These are phyloP conservation scores for Beta macrorhiza DNA, from an alignment of 179 eudicot species.

Conservation along the genomic window DNA sequence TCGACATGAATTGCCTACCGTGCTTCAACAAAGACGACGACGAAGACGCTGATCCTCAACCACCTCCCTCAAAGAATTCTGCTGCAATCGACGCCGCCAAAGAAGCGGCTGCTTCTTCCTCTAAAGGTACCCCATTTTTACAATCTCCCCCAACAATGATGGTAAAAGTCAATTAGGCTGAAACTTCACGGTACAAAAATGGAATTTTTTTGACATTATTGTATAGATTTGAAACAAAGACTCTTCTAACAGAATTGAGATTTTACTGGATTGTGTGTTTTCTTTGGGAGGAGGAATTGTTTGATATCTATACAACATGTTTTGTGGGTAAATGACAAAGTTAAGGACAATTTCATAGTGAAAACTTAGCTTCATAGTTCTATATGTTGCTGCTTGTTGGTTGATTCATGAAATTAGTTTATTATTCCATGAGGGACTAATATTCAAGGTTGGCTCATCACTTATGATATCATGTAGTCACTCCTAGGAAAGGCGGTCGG, in stretches of 20 bases:
- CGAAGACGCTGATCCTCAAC: conserved; percentile 32
- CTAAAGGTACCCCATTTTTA: conserved; percentile 21
- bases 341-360: neutral
- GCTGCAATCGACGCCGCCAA: conserved; percentile 11
- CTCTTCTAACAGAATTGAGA: no score
- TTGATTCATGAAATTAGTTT: no score
- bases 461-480: no score
- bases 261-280: no score
- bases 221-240: no score
- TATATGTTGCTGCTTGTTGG: no score
- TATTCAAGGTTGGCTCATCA: neutral
- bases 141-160: neutral
- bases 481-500: no score
- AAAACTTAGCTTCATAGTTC: no score
- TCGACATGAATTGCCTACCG: conserved; percentile 48
- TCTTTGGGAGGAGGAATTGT: neutral
- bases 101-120: conserved; percentile 26
- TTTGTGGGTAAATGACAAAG: neutral
- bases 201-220: no score
- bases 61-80: conserved; percentile 10
- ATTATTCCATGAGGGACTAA: neutral
- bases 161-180: no score
- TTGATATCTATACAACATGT: neutral
- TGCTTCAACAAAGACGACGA: conserved; percentile 44
- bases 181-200: no score